Evolutionary conservation across 768 basidiomycete species (phyloP).

Genomic region (Kwoniella sp.): DNA sequence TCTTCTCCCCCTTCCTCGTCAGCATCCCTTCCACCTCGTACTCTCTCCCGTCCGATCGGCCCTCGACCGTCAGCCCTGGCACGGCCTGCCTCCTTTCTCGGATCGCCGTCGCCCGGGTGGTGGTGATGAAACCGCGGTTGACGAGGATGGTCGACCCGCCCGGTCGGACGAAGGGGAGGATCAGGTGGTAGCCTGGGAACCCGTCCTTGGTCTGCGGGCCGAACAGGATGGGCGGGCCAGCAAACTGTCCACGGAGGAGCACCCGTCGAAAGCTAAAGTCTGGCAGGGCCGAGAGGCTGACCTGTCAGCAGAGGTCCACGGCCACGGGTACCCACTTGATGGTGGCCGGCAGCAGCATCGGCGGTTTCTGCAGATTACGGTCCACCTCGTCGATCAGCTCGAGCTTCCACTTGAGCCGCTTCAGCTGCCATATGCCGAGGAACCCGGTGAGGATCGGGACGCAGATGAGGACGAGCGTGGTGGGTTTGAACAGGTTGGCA

Average conservation of each 20-base stretch:
- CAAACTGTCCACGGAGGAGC: constrained; percentile 69
- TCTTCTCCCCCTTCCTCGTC: constrained; percentile 60
- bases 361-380: constrained; percentile 74
- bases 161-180: constrained; percentile 73
- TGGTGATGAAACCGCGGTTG: constrained; percentile 81
- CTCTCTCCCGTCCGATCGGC: constrained; percentile 52
- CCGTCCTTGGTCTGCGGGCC: constrained; percentile 85
- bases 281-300: constrained; percentile 68
- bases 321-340: constrained; percentile 89
- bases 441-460: constrained; percentile 87
- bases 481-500: constrained; percentile 29
- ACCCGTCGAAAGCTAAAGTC: constrained; percentile 90
- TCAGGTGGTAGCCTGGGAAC: constrained; percentile 76
- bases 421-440: constrained; percentile 89
- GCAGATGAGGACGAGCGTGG: constrained; percentile 60
- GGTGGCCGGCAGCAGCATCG: constrained; percentile 71
- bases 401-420: constrained; percentile 91
- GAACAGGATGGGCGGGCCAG: constrained; percentile 72
- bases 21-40: constrained; percentile 83
- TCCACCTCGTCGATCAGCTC: constrained; percentile 88
- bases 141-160: constrained; percentile 80
- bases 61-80: constrained; percentile 17
- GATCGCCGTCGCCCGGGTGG: constrained; percentile 43
- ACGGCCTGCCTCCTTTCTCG: constrained; percentile 23
- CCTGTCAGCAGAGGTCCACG: no score